phyloP scores from a whole-genome alignment of 2,329 filamentous ascomycete genomes.

The Paecilomyces dactylethromorphus region DNA sequence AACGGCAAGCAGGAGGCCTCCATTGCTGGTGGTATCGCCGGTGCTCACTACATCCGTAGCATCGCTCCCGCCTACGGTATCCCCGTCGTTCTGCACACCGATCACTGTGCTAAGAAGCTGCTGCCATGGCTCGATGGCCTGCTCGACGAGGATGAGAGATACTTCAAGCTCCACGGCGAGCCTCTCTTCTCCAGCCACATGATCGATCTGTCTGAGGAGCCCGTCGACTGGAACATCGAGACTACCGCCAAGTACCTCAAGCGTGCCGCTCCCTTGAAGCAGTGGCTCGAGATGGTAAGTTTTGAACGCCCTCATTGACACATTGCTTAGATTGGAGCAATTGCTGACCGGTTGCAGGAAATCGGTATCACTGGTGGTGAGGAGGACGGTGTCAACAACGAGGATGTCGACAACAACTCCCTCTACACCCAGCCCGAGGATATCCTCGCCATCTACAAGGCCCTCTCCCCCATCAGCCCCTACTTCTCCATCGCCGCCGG shows the following conservation, averaged over 20 bases:
- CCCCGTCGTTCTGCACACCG: constrained; percentile 90
- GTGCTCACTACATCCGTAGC: constrained; percentile 86
- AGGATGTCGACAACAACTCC: constrained; percentile 91
- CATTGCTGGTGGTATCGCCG: constrained; percentile 79
- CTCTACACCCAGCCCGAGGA: constrained; percentile 98
- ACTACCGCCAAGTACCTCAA: constrained; percentile 91
- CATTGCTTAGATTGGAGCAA: background rate
- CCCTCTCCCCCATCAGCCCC: constrained; percentile 75
- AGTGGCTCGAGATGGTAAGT: constrained; percentile 95
- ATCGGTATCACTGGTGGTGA: constrained; percentile 95
- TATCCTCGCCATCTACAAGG: constrained; percentile 84
- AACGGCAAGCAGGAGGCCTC: constrained; percentile 82
- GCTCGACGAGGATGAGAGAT: constrained; percentile 86
- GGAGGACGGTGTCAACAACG: constrained; percentile 98
- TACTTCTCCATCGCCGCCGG: constrained; percentile 98
- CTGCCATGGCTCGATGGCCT: constrained; percentile 96
- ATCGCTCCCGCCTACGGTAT: constrained; percentile 82
- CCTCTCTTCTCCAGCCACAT: constrained; percentile 96
- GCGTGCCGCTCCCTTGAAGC: constrained; percentile 92
- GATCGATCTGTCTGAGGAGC: constrained; percentile 95
- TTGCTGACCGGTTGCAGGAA: constrained; percentile 42
- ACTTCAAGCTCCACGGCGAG: constrained; percentile 89
- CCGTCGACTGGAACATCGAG: constrained; percentile 81
- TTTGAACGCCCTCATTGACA: background rate
- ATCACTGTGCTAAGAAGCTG: constrained; percentile 99